A percentile compares a stretch with the other conserved stretches of the same genome.
These are phyloP conservation scores for Monosporascus sp. DNA, from an alignment of 2,329 filamentous ascomycete genomes.

Conservation along the genomic window DNA sequence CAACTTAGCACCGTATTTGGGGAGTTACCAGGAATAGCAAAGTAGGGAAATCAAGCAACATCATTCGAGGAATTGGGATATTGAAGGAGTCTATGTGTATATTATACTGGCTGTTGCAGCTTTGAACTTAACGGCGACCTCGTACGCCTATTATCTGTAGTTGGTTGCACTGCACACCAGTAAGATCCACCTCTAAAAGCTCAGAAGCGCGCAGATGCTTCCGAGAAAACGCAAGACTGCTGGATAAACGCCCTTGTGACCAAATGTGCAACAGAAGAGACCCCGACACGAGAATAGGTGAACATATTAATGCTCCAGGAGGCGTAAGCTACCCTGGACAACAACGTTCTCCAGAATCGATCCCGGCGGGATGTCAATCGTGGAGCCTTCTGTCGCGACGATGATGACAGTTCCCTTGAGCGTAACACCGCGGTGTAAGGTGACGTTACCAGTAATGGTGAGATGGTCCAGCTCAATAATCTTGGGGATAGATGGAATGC, in stretches of 20 bases:
- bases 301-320: constrained; percentile 55
- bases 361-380: constrained; percentile 94
- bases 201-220: not conserved
- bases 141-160: not conserved
- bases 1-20: not conserved
- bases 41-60: too few relatives aligned
- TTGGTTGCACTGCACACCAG: not conserved
- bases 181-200: not conserved
- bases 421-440: constrained; percentile 90
- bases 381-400: constrained; percentile 94
- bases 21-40: too few relatives aligned
- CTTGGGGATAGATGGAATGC: constrained; percentile 81
- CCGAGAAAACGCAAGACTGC: not conserved
- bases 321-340: constrained; percentile 87
- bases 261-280: not conserved
- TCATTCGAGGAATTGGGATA: too few relatives aligned
- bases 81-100: not conserved
- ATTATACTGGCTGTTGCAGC: not conserved
- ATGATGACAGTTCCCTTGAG: constrained; percentile 99
- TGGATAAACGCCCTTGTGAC: not conserved
- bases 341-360: constrained; percentile 98
- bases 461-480: constrained; percentile 90
- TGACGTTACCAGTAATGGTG: constrained; percentile 95
- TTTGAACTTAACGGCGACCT: not conserved
- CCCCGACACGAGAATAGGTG: constrained; percentile 1